phyloP scores from a whole-genome alignment of 2,329 filamentous ascomycete genomes.

The Teratosphaeria destructans region DNA sequence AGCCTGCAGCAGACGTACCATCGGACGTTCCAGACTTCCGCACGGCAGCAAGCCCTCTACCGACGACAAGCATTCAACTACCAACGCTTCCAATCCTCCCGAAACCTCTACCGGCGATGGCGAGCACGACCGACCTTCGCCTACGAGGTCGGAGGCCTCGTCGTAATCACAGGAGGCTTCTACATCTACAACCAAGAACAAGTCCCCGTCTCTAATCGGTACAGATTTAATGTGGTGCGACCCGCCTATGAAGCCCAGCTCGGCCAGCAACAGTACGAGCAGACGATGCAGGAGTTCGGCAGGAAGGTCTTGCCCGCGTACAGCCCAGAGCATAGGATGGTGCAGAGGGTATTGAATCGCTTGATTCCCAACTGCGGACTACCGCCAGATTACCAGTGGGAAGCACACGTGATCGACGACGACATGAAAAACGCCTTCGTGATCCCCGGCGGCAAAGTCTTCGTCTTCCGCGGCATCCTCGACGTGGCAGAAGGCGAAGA shows the following conservation, averaged over 20 bases:
- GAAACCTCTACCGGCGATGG: conserved; percentile 26
- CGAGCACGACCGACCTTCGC: conserved; percentile 36
- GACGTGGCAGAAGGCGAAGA: conserved; percentile 56
- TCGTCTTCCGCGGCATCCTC: conserved; percentile 65
- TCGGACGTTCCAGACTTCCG: not conserved
- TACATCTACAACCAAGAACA: conserved; percentile 61
- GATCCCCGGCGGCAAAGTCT: conserved; percentile 66
- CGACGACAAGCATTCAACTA: conserved; percentile 20
- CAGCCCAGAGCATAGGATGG: conserved; percentile 47
- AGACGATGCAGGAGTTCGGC: conserved; percentile 46
- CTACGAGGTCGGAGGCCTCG: conserved; percentile 34
- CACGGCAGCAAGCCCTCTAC: conserved; percentile 1
- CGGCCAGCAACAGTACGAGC: conserved; percentile 45
- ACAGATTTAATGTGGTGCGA: conserved; percentile 61
- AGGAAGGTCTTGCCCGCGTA: conserved; percentile 47
- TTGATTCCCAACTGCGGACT: conserved; percentile 59
- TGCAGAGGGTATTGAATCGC: conserved; percentile 54
- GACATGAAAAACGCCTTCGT: conserved; percentile 60
- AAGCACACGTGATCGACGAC: conserved; percentile 65
- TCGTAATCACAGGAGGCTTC: conserved; percentile 39
- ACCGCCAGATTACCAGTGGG: conserved; percentile 46
- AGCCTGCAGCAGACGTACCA: not conserved
- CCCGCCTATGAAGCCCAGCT: conserved; percentile 45
- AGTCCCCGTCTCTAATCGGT: conserved; percentile 61
- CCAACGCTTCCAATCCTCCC: conserved; percentile 17